Percentiles rank a stretch among this genome's conserved stretches.
These are phyloP conservation scores for Daldinia bambusicola DNA, from an alignment of 495 filamentous ascomycete species.

Conservation along the genomic window DNA sequence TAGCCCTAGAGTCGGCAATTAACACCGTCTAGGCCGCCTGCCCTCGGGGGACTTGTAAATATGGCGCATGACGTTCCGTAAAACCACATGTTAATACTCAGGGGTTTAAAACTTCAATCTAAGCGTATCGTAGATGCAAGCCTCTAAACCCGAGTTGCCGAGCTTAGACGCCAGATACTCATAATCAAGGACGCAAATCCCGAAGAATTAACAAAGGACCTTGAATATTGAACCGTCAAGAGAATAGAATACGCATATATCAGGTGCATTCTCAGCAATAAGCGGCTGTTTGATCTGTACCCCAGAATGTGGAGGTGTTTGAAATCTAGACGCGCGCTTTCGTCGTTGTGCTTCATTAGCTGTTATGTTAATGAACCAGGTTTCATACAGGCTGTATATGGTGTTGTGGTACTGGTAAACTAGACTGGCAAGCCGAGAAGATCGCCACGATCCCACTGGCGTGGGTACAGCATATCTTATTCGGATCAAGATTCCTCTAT, in stretches of 20 bases:
- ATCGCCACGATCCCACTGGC: slow-evolving; percentile 29
- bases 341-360: slow-evolving; percentile 31
- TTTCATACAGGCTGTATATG: slow-evolving; percentile 43
- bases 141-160: slow-evolving; percentile 24
- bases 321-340: slow-evolving; percentile 14
- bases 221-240: slow-evolving; percentile 1
- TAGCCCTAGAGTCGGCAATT: slow-evolving; percentile 35
- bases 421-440: slow-evolving; percentile 36
- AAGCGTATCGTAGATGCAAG: slow-evolving; percentile 12
- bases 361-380: slow-evolving; percentile 17
- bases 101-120: slow-evolving; percentile 11
- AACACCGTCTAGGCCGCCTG: slow-evolving; percentile 29
- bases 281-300: slow-evolving; percentile 13
- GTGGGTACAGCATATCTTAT: slow-evolving; percentile 2
- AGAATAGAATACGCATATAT: not conserved
- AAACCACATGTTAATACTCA: slow-evolving; percentile 21
- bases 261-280: slow-evolving; percentile 6
- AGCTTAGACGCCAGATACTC: slow-evolving; percentile 23
- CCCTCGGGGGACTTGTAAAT: slow-evolving; percentile 31
- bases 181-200: not conserved
- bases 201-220: not conserved
- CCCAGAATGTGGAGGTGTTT: slow-evolving; percentile 17
- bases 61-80: slow-evolving; percentile 43
- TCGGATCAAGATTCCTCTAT: slow-evolving; percentile 29
- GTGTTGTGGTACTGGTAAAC: slow-evolving; percentile 21